Percentiles rank a stretch among this genome's conserved stretches.
phyloP scores from a whole-genome alignment of 768 basidiomycete species.

The Chalciporus pseudorubinellus region DNA sequence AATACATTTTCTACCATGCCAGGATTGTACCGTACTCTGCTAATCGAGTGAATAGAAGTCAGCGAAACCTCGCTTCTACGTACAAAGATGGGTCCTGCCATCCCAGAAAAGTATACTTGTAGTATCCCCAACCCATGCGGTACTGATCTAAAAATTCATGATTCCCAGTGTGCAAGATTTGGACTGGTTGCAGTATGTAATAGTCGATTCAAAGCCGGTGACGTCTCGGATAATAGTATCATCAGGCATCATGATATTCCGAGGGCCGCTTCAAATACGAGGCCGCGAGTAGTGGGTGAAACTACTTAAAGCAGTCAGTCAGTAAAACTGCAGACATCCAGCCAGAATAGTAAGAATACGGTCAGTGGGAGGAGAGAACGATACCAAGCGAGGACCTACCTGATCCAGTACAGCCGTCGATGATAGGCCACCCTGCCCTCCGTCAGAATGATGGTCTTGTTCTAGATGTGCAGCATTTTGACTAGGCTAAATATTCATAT shows the following conservation, averaged over 20 bases:
- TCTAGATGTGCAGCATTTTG: slow-evolving; percentile 25
- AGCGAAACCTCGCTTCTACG: not conserved
- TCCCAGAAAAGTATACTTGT: not conserved
- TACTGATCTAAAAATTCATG: not conserved
- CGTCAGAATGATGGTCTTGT: slow-evolving; percentile 19
- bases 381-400: slow-evolving; percentile 1
- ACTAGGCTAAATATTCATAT: slow-evolving; percentile 17
- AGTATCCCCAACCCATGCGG: too few species aligned
- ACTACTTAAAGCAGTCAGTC: slow-evolving; percentile 3
- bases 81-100: not conserved
- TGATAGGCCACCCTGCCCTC: slow-evolving; percentile 16
- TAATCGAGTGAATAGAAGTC: not conserved
- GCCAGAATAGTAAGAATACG: not conserved
- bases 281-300: slow-evolving; percentile 2
- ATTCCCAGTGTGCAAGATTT: not conserved
- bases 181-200: not conserved
- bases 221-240: not conserved
- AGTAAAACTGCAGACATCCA: slow-evolving; percentile 22
- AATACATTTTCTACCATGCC: not conserved
- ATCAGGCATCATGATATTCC: not conserved
- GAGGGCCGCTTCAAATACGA: slow-evolving; percentile 7
- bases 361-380: not conserved
- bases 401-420: slow-evolving; percentile 27
- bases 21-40: not conserved
- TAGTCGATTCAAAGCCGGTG: not conserved